phyloP scores from a whole-genome alignment of 768 basidiomycete species.

The Pleurotus eryngii region DNA sequence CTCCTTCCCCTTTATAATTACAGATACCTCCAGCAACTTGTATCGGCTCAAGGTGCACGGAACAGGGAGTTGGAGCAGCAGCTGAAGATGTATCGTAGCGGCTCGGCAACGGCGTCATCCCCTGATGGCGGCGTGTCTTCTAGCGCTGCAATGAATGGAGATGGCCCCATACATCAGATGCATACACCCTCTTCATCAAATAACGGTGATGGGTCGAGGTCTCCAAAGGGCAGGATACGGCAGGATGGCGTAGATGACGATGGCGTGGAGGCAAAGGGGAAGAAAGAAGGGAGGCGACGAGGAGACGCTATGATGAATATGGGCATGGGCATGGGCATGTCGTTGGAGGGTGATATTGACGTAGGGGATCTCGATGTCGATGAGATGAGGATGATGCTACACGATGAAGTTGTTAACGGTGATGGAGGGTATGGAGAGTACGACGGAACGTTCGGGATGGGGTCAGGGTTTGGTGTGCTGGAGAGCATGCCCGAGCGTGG shows the following conservation, averaged over 20 bases:
- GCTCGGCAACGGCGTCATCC: conserved; percentile 18
- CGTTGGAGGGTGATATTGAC: neutral
- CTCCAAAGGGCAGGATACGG: neutral
- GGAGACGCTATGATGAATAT: neutral
- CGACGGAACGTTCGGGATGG: neutral
- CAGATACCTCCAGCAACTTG: conserved; percentile 84
- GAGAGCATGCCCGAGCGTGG: conserved; percentile 12
- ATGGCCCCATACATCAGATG: conserved; percentile 11
- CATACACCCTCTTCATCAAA: neutral
- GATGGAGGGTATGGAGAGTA: neutral
- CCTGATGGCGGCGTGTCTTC: neutral
- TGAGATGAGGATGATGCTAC: conserved; percentile 12
- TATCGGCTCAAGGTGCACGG: conserved; percentile 71
- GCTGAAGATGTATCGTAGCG: conserved; percentile 45
- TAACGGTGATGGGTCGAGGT: neutral
- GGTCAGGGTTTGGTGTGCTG: neutral
- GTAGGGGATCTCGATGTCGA: neutral
- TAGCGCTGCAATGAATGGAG: conserved; percentile 16
- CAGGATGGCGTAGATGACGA: neutral
- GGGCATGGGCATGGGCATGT: conserved; percentile 6
- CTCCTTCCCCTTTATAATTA: neutral
- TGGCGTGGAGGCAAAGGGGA: neutral
- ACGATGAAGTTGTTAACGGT: conserved; percentile 8
- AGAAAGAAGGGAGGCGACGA: no score
- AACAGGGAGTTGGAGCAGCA: conserved; percentile 79